These are phyloP conservation scores for Trichoderma sp. DNA, from an alignment of 2,329 filamentous ascomycete genomes.

Conservation along the genomic window DNA sequence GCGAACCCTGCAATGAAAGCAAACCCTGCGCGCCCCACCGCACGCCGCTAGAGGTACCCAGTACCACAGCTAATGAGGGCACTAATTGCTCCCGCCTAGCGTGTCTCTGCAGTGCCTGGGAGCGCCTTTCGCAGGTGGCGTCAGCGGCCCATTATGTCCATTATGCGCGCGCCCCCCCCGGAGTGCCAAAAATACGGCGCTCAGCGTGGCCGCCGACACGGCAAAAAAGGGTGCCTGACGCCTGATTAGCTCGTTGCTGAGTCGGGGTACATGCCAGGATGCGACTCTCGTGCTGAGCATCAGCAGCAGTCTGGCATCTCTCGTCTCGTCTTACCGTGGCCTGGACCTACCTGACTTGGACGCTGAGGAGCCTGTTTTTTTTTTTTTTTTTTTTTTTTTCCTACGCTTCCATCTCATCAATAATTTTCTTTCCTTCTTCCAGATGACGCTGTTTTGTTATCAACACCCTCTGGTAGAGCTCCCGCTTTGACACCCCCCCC, in stretches of 20 bases:
- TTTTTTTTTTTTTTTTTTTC: slow-evolving; percentile 12
- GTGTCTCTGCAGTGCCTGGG: slow-evolving; percentile 6
- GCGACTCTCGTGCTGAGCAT: slow-evolving; percentile 7
- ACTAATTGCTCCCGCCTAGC: slow-evolving; percentile 5
- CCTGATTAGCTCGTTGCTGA: slow-evolving; percentile 22
- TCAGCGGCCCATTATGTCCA: slow-evolving; percentile 16
- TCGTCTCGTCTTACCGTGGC: slow-evolving; percentile 16
- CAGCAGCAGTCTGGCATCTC: background rate
- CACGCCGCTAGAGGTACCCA: background rate
- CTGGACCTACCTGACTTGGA: background rate
- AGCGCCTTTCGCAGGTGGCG: slow-evolving; percentile 17
- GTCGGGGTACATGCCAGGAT: slow-evolving; percentile 27
- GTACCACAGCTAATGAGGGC: background rate
- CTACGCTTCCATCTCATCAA: background rate
- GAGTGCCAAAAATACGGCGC: slow-evolving; percentile 19
- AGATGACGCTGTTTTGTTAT: background rate
- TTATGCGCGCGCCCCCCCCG: slow-evolving; percentile 12
- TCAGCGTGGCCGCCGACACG: background rate
- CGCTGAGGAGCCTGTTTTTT: background rate
- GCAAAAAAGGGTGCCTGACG: slow-evolving; percentile 16
- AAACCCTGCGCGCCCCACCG: slow-evolving; percentile 17
- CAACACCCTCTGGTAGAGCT: slow-evolving; percentile 6
- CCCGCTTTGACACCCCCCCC: slow-evolving; percentile 5
- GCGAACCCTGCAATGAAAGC: slow-evolving; percentile 17
- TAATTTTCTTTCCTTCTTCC: background rate